Evolutionary conservation across 495 filamentous ascomycete genomes (phyloP).

Genomic region (Podospora sp.): DNA sequence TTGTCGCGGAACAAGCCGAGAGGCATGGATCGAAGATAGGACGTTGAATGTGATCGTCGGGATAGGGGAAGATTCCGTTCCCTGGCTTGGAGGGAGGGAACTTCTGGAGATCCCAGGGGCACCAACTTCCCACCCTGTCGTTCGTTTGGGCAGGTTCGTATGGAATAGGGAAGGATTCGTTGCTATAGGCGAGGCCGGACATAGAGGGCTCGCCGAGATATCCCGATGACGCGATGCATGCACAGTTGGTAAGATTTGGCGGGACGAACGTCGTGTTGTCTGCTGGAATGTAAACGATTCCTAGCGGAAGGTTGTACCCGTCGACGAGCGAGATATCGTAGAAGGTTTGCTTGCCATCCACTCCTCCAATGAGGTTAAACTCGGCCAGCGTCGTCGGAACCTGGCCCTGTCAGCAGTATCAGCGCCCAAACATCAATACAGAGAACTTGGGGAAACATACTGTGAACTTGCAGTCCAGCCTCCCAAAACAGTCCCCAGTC

Average conservation of each 20-base stretch:
- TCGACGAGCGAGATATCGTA: conserved; percentile 86
- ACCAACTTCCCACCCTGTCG: conserved; percentile 62
- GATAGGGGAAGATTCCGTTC: conserved; percentile 74
- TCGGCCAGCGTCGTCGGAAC: conserved; percentile 73
- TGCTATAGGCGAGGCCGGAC: conserved; percentile 50
- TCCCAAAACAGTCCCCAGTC: conserved; percentile 74
- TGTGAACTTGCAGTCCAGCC: conserved; percentile 63
- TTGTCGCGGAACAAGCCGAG: conserved; percentile 66
- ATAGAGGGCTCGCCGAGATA: conserved; percentile 50
- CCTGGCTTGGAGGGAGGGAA: conserved; percentile 63
- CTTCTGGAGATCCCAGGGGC: conserved; percentile 73
- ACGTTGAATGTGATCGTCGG: conserved; percentile 65
- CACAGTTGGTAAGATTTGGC: conserved; percentile 71
- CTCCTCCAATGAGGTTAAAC: conserved; percentile 66
- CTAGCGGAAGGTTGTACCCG: conserved; percentile 78
- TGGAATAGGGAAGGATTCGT: conserved; percentile 62
- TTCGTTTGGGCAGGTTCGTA: conserved; percentile 58
- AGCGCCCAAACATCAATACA: neutral
- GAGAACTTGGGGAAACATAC: conserved; percentile 45
- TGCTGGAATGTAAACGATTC: conserved; percentile 62
- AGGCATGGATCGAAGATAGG: conserved; percentile 73
- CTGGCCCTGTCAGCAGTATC: conserved; percentile 49
- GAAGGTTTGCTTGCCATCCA: conserved; percentile 63
- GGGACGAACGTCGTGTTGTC: conserved; percentile 62
- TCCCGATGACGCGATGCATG: conserved; percentile 68